phyloP scores from a whole-genome alignment of 768 basidiomycete genomes.

The Lentinula sp. region DNA sequence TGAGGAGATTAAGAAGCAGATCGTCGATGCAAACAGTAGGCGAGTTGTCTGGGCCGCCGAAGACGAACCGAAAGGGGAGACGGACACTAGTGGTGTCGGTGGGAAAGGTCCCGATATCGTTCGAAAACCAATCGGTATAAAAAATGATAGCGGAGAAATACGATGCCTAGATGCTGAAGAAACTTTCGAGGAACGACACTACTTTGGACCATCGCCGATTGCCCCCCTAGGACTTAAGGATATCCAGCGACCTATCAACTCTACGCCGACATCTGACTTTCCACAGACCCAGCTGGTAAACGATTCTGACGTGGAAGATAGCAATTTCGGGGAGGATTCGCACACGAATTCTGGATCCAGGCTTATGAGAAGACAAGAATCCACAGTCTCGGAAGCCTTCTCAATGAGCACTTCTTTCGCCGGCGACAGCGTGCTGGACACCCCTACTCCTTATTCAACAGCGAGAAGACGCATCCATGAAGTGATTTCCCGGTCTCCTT shows the following conservation, averaged over 20 bases:
- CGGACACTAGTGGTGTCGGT: constrained; percentile 40
- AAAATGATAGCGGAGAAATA: constrained; percentile 50
- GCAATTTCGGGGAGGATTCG: neutral
- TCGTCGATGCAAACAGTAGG: constrained; percentile 53
- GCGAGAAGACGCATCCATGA: neutral
- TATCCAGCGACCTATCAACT: neutral
- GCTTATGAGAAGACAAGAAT: neutral
- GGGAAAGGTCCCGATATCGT: constrained; percentile 23
- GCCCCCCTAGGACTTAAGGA: constrained; percentile 52
- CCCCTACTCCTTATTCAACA: neutral
- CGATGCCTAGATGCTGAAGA: constrained; percentile 22
- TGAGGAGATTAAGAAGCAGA: constrained; percentile 55
- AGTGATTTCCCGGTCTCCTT: neutral
- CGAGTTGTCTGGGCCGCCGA: constrained; percentile 63
- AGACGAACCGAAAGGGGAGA: constrained; percentile 38
- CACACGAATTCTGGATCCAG: neutral
- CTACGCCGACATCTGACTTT: neutral
- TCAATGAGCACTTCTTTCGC: neutral
- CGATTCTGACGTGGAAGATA: neutral
- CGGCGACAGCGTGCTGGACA: neutral
- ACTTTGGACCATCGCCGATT: constrained; percentile 42
- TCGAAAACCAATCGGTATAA: constrained; percentile 45
- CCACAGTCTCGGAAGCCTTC: neutral
- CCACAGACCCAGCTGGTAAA: neutral
- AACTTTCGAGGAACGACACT: constrained; percentile 24